phyloP scores from a whole-genome alignment of 2,329 filamentous ascomycete genomes.

The Trichophyton equinum region DNA sequence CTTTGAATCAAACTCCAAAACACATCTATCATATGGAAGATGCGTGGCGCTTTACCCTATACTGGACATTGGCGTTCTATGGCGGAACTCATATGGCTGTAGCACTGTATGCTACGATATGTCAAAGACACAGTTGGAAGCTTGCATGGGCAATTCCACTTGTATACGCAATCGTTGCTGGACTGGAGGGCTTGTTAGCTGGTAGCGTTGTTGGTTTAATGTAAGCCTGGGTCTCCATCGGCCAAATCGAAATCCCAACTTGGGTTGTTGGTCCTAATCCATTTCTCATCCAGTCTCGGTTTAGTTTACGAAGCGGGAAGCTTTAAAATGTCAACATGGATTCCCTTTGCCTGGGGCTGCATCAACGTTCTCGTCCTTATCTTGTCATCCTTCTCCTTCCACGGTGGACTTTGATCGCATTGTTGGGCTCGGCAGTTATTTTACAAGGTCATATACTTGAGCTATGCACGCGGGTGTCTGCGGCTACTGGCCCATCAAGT shows the following conservation, averaged over 20 bases:
- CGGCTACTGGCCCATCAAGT: too few relatives aligned
- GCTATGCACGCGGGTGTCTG: neutral
- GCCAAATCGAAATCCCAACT: neutral
- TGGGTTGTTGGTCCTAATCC: neutral
- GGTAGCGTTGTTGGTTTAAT: slow-evolving; percentile 71
- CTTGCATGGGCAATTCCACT: slow-evolving; percentile 58
- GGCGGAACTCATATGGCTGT: slow-evolving; percentile 61
- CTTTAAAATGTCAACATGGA: slow-evolving; percentile 89
- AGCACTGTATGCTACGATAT: slow-evolving; percentile 56
- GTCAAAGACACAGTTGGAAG: slow-evolving; percentile 45
- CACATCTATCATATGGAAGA: slow-evolving; percentile 64
- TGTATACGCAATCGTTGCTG: slow-evolving; percentile 58
- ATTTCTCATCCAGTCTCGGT: neutral
- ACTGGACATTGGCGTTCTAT: slow-evolving; percentile 76
- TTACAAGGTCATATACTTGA: neutral
- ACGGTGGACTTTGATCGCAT: slow-evolving; percentile 58
- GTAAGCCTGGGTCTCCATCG: slow-evolving; percentile 38
- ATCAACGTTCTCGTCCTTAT: slow-evolving; percentile 74
- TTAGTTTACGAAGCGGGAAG: slow-evolving; percentile 49
- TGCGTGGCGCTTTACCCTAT: slow-evolving; percentile 76
- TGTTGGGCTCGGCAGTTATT: too few relatives aligned
- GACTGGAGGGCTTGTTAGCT: slow-evolving; percentile 62
- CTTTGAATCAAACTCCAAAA: slow-evolving; percentile 42
- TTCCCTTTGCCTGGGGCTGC: slow-evolving; percentile 76
- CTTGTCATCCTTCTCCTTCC: slow-evolving; percentile 83